These are phyloP conservation scores for Graphiopsis chlorocephala DNA, from an alignment of 2,329 filamentous ascomycete genomes.

Conservation along the genomic window DNA sequence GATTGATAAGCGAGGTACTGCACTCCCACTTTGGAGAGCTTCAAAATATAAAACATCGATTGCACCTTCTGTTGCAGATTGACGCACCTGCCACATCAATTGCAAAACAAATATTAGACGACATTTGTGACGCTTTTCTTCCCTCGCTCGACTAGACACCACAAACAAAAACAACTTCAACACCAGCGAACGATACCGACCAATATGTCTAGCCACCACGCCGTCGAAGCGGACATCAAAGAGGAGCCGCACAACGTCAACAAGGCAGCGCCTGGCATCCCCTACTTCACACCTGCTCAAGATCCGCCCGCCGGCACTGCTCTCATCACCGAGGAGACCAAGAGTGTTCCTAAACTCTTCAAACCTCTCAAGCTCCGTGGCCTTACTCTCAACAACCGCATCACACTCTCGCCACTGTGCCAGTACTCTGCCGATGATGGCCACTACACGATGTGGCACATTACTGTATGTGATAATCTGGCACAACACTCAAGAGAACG, in stretches of 20 bases:
- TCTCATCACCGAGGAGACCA: conserved; percentile 44
- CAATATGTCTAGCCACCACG: conserved; percentile 30
- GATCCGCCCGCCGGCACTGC: conserved; percentile 48
- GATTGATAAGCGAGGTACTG: neutral
- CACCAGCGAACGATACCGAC: neutral
- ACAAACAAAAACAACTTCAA: neutral
- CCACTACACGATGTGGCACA: conserved; percentile 60
- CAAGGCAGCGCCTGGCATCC: conserved; percentile 42
- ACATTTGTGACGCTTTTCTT: neutral
- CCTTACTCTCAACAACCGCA: conserved; percentile 63
- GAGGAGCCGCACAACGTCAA: conserved; percentile 37
- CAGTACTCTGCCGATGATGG: conserved; percentile 68
- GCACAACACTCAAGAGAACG: neutral
- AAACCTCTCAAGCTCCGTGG: conserved; percentile 56
- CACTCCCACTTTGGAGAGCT: neutral
- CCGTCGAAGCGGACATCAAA: conserved; percentile 24
- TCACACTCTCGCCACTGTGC: conserved; percentile 62
- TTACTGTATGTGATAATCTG: neutral
- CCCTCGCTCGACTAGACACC: neutral
- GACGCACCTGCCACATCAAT: neutral
- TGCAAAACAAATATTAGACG: neutral
- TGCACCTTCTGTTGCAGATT: neutral
- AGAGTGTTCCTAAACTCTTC: conserved; percentile 58
- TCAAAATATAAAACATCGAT: neutral
- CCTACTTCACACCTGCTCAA: conserved; percentile 50